Percentiles rank a stretch among this genome's conserved stretches.
Conservation (phyloP, 2,329 filamentous ascomycete genomes). For the Dissoconium aciculare region DNA sequence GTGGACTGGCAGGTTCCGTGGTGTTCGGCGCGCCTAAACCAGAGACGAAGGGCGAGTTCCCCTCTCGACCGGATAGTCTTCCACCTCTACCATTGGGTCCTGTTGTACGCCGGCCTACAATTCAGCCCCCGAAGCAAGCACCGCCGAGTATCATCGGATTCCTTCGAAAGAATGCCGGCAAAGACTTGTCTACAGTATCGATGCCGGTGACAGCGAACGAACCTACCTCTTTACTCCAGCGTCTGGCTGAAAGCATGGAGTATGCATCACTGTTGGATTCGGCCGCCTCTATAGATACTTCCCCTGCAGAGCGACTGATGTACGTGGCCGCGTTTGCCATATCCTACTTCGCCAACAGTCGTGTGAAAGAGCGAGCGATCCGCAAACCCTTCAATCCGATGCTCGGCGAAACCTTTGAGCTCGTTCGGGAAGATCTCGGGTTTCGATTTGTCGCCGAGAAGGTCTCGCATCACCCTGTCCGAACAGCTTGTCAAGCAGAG, state of each 20-base stretch:
- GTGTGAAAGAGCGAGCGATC: slow-evolving; percentile 78
- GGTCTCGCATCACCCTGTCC: slow-evolving; percentile 79
- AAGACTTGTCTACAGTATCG: slow-evolving; percentile 88
- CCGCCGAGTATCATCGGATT: slow-evolving; percentile 90
- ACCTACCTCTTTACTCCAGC: slow-evolving; percentile 73
- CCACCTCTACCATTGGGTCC: slow-evolving; percentile 57
- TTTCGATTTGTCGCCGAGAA: slow-evolving; percentile 93
- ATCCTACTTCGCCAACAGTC: slow-evolving; percentile 64
- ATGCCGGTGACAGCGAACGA: slow-evolving; percentile 98
- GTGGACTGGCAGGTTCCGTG: slow-evolving; percentile 23
- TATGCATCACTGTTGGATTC: slow-evolving; percentile 73
- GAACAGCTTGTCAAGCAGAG: slow-evolving; percentile 87
- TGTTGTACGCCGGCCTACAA: slow-evolving; percentile 52
- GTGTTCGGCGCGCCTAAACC: slow-evolving; percentile 11
- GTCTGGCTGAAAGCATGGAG: slow-evolving; percentile 78
- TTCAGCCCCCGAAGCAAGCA: slow-evolving; percentile 58
- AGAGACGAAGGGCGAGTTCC: slow-evolving; percentile 43
- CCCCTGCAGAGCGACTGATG: slow-evolving; percentile 56
- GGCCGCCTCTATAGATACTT: slow-evolving; percentile 38
- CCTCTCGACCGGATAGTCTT: slow-evolving; percentile 59
- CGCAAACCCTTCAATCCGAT: slow-evolving; percentile 97
- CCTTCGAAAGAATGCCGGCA: slow-evolving; percentile 92
- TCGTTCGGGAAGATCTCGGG: slow-evolving; percentile 72
- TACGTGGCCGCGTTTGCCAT: slow-evolving; percentile 84
- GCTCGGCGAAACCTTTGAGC: slow-evolving; percentile 87